Percentiles rank a stretch among this genome's conserved stretches.
Conservation (phyloP, 768 basidiomycete genomes). For the Tylopilus balloui region DNA sequence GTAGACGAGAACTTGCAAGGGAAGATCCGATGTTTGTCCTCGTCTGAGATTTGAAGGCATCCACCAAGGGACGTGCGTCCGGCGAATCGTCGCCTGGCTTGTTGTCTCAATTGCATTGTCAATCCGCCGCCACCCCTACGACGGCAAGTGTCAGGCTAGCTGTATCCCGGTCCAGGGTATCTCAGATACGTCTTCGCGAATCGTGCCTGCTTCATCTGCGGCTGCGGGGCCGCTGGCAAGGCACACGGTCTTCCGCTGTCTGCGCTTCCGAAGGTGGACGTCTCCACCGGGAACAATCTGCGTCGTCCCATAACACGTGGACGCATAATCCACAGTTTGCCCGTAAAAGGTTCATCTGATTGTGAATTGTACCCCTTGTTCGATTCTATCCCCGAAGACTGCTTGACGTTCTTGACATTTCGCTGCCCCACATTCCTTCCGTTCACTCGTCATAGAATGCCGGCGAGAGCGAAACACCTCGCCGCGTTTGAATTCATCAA, state of each 20-base stretch:
- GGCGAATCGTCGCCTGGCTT: too few relatives aligned
- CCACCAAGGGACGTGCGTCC: too few relatives aligned
- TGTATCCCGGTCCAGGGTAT: too few relatives aligned
- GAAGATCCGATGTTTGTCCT: too few relatives aligned
- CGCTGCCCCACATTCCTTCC: neutral
- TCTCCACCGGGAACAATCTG: neutral
- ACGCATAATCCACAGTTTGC: neutral
- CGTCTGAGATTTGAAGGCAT: too few relatives aligned
- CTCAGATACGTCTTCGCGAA: too few relatives aligned
- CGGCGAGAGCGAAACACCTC: too few relatives aligned
- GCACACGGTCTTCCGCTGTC: neutral
- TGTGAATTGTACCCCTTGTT: too few relatives aligned
- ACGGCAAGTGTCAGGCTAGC: too few relatives aligned
- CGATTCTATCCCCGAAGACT: neutral
- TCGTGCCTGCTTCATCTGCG: neutral
- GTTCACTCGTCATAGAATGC: neutral
- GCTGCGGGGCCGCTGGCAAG: neutral
- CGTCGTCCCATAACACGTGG: neutral
- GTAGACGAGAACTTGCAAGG: too few relatives aligned
- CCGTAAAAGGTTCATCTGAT: neutral
- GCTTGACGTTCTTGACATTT: neutral
- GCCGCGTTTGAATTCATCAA: neutral
- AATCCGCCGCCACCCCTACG: too few relatives aligned
- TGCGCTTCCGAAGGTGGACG: neutral
- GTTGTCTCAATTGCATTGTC: too few relatives aligned